A percentile compares a stretch with the other conserved stretches of the same genome.
phyloP scores from a whole-genome alignment of 1,284 basidiomycete species.

The Cutaneotrichosporon mucoides region DNA sequence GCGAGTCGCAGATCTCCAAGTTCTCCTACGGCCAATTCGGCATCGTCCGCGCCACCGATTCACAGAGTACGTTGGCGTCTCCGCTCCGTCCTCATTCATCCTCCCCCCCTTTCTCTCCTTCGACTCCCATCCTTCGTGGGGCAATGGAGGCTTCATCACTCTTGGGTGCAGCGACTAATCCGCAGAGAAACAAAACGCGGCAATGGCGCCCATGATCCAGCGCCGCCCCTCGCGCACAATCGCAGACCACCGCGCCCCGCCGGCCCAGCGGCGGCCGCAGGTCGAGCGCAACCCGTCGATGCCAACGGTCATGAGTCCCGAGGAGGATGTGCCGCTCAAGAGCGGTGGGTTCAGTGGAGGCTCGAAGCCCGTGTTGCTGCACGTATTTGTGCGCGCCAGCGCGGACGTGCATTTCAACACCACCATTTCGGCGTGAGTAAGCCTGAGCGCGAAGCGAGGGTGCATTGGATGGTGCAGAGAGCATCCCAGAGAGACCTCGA shows the following conservation, averaged over 20 bases:
- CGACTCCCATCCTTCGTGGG: no score
- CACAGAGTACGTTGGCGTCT: slow-evolving; percentile 62
- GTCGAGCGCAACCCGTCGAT: background rate
- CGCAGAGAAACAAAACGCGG: slow-evolving; percentile 75
- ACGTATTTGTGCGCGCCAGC: slow-evolving; percentile 70
- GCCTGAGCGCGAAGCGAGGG: no score
- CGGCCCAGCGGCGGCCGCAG: background rate
- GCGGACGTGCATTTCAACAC: slow-evolving; percentile 78
- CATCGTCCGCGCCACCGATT: slow-evolving; percentile 63
- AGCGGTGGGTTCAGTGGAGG: background rate
- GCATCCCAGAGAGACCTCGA: no score
- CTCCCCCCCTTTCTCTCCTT: no score
- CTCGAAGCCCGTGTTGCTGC: slow-evolving; percentile 54
- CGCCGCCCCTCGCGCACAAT: slow-evolving; percentile 42
- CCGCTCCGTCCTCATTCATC: background rate
- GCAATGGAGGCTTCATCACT: no score
- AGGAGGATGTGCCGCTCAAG: background rate
- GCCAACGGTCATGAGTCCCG: background rate
- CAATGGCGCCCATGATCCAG: slow-evolving; percentile 54
- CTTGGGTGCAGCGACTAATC: background rate
- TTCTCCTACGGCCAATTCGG: slow-evolving; percentile 92
- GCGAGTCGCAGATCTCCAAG: slow-evolving; percentile 75
- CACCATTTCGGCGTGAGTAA: slow-evolving; percentile 76
- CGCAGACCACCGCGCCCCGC: slow-evolving; percentile 17
- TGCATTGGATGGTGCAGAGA: no score